phyloP scores from a whole-genome alignment of 192 early-diverging fungal genomes.

The Backusella mclennaniae region DNA sequence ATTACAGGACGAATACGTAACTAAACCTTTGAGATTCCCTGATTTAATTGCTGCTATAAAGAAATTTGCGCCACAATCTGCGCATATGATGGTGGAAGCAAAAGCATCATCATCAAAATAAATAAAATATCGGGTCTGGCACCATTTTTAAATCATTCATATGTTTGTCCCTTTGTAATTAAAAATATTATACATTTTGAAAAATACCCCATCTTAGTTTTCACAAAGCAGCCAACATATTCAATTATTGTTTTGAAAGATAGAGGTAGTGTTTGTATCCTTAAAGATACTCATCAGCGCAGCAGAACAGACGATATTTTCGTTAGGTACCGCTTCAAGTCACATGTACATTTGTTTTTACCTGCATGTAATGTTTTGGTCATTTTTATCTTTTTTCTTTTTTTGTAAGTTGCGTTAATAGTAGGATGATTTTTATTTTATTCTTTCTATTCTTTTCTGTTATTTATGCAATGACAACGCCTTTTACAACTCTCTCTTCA shows the following conservation, averaged over 20 bases:
- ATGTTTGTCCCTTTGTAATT: too few species aligned
- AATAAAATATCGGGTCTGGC: background rate
- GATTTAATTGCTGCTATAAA: constrained; percentile 70
- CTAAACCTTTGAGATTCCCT: constrained; percentile 62
- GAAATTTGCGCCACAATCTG: constrained; percentile 58
- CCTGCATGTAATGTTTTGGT: background rate
- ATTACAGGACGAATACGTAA: constrained; percentile 57
- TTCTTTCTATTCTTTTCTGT: background rate
- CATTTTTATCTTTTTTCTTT: background rate
- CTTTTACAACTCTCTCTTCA: background rate
- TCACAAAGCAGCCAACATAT: too few species aligned
- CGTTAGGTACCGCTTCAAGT: background rate
- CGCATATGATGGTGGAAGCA: constrained; percentile 17
- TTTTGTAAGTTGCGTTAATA: background rate
- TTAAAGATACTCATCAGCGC: too few species aligned
- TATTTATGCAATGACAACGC: background rate
- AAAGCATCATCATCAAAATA: background rate
- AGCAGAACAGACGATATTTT: background rate
- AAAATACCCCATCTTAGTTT: too few species aligned
- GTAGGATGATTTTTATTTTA: background rate
- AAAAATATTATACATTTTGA: too few species aligned
- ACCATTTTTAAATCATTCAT: background rate
- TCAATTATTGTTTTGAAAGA: too few species aligned
- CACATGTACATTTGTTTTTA: background rate
- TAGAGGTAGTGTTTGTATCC: too few species aligned